These are phyloP conservation scores for Colletotrichum tanaceti DNA, from an alignment of 2,329 filamentous ascomycete species.

Conservation along the genomic window DNA sequence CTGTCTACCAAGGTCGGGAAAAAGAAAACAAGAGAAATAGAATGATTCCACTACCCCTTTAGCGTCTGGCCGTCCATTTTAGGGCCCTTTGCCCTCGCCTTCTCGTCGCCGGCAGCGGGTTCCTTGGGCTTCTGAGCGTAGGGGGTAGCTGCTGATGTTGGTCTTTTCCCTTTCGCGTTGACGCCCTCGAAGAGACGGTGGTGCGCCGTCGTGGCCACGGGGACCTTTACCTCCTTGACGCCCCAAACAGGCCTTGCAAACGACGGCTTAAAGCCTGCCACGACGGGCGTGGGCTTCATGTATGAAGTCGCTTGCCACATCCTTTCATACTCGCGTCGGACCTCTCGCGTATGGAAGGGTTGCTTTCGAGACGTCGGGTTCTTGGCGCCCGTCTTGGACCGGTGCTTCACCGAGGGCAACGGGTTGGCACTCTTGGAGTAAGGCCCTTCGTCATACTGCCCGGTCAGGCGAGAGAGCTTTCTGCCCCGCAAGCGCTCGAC, in stretches of 20 bases:
- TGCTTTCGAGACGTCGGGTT: not conserved
- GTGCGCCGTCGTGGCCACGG: conserved; percentile 50
- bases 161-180: conserved; percentile 46
- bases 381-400: not conserved
- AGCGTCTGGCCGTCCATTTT: not conserved
- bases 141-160: not conserved
- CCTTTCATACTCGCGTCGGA: conserved; percentile 60
- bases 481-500: conserved; percentile 54
- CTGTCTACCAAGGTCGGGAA: not conserved
- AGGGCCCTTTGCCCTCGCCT: not conserved
- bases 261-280: conserved; percentile 43
- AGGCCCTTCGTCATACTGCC: conserved; percentile 52
- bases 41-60: conserved; percentile 10
- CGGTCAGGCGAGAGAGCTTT: conserved; percentile 51
- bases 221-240: conserved; percentile 43
- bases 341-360: conserved; percentile 50
- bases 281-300: conserved; percentile 48
- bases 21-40: conserved; percentile 7
- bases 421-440: conserved; percentile 48
- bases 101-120: not conserved
- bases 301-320: conserved; percentile 60
- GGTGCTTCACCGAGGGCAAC: conserved; percentile 35
- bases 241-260: conserved; percentile 61
- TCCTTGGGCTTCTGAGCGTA: not conserved
- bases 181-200: conserved; percentile 62